Evolutionary conservation across 106 monocot species (phyloP), one percentile per base, ranked within the genome.

Genomic region (Narthecium ossifragum): DNA sequence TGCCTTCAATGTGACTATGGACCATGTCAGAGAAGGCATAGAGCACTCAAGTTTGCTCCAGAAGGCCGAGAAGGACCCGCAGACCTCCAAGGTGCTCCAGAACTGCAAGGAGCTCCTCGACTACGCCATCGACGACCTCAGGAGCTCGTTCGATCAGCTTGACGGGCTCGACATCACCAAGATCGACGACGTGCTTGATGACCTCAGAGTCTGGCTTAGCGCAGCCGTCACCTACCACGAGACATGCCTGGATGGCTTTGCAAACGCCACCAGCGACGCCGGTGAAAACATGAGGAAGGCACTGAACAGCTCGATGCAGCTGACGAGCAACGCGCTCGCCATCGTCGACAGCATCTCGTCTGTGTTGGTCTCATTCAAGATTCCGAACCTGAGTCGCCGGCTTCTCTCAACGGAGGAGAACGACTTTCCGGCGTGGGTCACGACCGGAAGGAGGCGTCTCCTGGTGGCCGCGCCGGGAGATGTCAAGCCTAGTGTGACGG

Each of bases 191-290:
- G 54, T 51, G 21, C 26, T 71, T 6, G 64, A 75, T 14, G 76
- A 82, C 28, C 58, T 82, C 46, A 67, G 63, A 28, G 37, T 63
- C 29, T 73, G 75, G 75, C 60, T 82, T 29, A 82, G 71, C 64
- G 61, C 70, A 0, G 67, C 81, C 4, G 40, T 67, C 9, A 73
- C 72, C 4, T 73, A 72, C 46, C 46, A 73, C 52, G 63, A 64
- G 63, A 75, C 76, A 8, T 76, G 76, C 76, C 55, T 71, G 1
- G 81, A 82, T 33, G 81, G 62, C 31, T 76, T 81, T 37, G 61
- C 50, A 38, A 63, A 55, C 31, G 47, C 64, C 0, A 47, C 51
- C 27, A 60, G 64, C 12, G 57, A 72, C 12, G 72, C 68, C 9
- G 72, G 57, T 0, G 67, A 34, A 1, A 25, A 34, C 12, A 75